Evolutionary conservation across 116 monocot species (phyloP), one percentile per base, ranked within the genome.

Genomic region (Posidonia oceanica): DNA sequence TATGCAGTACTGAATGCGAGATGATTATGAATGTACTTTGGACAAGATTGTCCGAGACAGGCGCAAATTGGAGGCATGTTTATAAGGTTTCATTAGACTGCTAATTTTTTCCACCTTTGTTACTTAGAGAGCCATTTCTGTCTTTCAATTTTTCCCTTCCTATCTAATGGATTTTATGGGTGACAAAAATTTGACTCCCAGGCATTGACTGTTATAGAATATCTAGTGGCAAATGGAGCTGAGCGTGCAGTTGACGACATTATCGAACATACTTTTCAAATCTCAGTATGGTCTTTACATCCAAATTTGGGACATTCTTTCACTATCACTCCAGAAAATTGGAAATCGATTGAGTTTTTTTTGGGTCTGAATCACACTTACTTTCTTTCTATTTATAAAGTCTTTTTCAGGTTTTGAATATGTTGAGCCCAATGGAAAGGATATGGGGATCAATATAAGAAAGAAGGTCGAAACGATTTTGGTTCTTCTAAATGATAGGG

Each of bases 401-500:
- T 82, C 78, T 66, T 74, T 89, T 69, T 83, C 89, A 82, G 78
- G 70, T 66, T 96, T 91, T 85, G 85, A 89, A 59, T 87, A 83
- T 81, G 83, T 89, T 75, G 96, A 96, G 52, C 96, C 89, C 42
- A 91, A 86, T 82, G 96, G 96, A 61, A 96, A 96, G 70, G 96
- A 96, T 80, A 78, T 80, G 23, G 96, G 96, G 39, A 83, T 96
- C 72, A 96, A 96, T 73, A 89, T 96, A 53, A 86, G 96, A 71
- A 96, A 96, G 82, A 96, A 96, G 74, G 88, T 77, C 21, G 96
- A 96, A 80, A 89, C 89, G 22, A 78, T 96, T 59, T 68, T 87
- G 63, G 69, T 68, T 66, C 83, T 87, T 75, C 23, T 96, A 22
- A 79, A 72, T 82, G 89, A 96, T 41, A 89, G 79, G 67, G 96